Evolutionary conservation across 108 stramenopile genomes (phyloP), one percentile per base, ranked within the genome.

Genomic region (Skeletonema costatum): DNA sequence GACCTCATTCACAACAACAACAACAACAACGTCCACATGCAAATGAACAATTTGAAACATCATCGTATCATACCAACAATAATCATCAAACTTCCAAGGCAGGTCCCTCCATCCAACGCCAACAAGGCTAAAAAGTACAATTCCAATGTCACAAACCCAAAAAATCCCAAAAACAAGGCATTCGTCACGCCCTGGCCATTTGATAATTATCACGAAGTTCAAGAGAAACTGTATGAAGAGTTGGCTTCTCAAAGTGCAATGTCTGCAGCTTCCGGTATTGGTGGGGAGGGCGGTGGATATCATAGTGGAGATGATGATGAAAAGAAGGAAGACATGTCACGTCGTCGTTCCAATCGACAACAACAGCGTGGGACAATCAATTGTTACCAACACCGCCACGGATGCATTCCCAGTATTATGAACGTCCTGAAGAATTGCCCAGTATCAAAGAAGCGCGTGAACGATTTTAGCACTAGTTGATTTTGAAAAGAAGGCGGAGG

Each of bases 401-500:
- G 50, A 35, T 39, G 19, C n/a, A 67, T 63, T 32, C 68, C 62
- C 44, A 77, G 64, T 77, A 81, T 70, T 89, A 92, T 39, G 85
- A 89, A 70, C 81, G 92, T 14, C 94, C 94, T 10, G 77, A 83
- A 29, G 94, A 96, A 74, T 72, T 93, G 12, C 88, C 91, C 13
- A 88, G 85, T 65, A 96, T 96, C 69, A 87, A 86, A 7, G 87
- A 88, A 12, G 94, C 94, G 2, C n/a, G 94, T 96, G 11, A 84
- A 82, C 44, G 82, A 85, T n/a, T 62, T 71, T 96, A 50, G 60
- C 87, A 2, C 62, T 96, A 39, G 66, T 76, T 10, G 92, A 93
- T n/a, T 96, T 96, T 83, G 94, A 93, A 77, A 64, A 70, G 69
- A 93, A 91, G 71, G 94, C 94, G 0, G 90, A 96, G 73, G 91